Evolutionary conservation across 257 asterid species (phyloP).

Genomic region (Plantago elongata): DNA sequence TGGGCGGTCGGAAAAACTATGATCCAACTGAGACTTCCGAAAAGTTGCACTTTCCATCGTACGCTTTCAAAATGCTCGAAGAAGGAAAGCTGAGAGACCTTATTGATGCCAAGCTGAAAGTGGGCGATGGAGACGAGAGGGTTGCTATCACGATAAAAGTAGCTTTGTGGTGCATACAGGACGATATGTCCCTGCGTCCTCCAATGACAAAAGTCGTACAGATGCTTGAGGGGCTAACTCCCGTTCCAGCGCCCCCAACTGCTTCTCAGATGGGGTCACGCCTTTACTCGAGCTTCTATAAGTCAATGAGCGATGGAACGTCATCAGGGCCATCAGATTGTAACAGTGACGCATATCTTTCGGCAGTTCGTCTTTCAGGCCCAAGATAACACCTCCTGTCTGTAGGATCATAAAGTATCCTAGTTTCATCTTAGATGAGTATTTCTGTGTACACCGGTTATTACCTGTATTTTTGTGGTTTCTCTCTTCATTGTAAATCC

Average conservation of each 20-base stretch:
- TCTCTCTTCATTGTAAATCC: constrained; percentile 24
- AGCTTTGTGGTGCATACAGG: constrained; percentile 97
- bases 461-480: constrained; percentile 13
- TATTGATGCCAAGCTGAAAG: constrained; percentile 48
- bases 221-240: constrained; percentile 86
- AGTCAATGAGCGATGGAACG: constrained; percentile 62
- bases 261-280: constrained; percentile 58
- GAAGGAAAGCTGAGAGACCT: constrained; percentile 76
- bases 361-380: constrained; percentile 88
- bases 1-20: constrained; percentile 82
- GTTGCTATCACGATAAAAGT: constrained; percentile 56
- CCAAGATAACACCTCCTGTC: constrained; percentile 72
- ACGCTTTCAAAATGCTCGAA: constrained; percentile 79
- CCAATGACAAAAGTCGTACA: constrained; percentile 90
- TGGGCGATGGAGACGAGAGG: constrained; percentile 64
- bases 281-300: constrained; percentile 51
- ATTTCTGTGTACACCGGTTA: constrained; percentile 17
- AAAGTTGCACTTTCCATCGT: constrained; percentile 77
- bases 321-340: constrained; percentile 85
- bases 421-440: constrained; percentile 15
- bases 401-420: constrained; percentile 5
- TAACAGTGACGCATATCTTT: constrained; percentile 70
- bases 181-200: constrained; percentile 77
- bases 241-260: constrained; percentile 69
- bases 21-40: constrained; percentile 56